These are phyloP conservation scores for Colletotrichum sp. DNA, from an alignment of 2,329 filamentous ascomycete species.

Conservation along the genomic window DNA sequence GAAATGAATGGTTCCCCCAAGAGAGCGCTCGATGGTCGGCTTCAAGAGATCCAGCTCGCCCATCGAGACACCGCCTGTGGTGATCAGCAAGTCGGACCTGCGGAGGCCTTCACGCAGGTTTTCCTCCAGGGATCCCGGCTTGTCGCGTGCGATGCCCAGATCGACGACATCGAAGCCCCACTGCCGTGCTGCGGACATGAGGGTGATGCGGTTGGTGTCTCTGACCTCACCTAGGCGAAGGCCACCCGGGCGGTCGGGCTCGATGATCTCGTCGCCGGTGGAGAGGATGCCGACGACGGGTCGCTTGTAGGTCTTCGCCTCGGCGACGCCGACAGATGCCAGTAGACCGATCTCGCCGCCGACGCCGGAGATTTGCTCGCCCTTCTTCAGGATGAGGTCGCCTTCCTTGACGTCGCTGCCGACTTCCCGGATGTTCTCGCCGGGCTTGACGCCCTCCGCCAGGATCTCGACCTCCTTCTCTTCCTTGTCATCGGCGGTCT, in stretches of 20 bases:
- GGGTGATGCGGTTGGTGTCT: conserved; percentile 89
- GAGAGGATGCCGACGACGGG: conserved; percentile 87
- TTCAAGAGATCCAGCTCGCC: conserved; percentile 96
- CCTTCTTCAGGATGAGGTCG: conserved; percentile 73
- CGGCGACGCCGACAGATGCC: conserved; percentile 78
- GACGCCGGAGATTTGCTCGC: conserved; percentile 82
- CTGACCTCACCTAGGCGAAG: conserved; percentile 84
- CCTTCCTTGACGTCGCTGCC: conserved; percentile 83
- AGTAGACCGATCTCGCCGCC: conserved; percentile 93
- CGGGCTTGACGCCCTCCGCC: conserved; percentile 73
- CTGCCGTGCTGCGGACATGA: conserved; percentile 77
- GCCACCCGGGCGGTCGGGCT: conserved; percentile 66
- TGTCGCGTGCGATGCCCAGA: conserved; percentile 83
- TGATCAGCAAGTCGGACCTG: conserved; percentile 82
- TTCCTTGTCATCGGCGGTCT: conserved; percentile 81
- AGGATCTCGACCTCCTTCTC: conserved; percentile 89
- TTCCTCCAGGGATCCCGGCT: conserved; percentile 75
- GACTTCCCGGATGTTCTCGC: conserved; percentile 89
- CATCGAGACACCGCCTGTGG: conserved; percentile 96
- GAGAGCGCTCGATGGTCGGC: conserved; percentile 87
- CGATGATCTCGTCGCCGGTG: conserved; percentile 92
- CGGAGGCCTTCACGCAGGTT: conserved; percentile 78
- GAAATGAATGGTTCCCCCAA: conserved; percentile 95
- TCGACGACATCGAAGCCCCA: conserved; percentile 83
- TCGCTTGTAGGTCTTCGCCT: conserved; percentile 75